A percentile compares a stretch with the other conserved stretches of the same genome.
These are phyloP conservation scores for Malassezia brasiliensis DNA, from an alignment of 1,284 basidiomycete species.

Conservation along the genomic window DNA sequence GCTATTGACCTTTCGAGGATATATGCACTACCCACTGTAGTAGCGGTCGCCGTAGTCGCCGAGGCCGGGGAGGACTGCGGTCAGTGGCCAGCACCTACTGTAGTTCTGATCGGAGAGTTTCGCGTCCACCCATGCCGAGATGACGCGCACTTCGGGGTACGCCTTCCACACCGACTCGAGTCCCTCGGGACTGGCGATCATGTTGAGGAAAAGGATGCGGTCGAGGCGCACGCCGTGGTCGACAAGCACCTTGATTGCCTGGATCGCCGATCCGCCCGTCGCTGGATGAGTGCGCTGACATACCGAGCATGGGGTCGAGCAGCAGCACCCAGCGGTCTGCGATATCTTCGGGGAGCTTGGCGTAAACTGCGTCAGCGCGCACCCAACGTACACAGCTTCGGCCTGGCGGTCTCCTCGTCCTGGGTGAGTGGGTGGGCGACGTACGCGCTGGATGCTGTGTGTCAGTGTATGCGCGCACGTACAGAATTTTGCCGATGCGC, in stretches of 20 bases:
- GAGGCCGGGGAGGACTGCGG: slow-evolving; percentile 34
- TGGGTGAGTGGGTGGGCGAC: background rate
- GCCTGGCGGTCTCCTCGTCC: slow-evolving; percentile 44
- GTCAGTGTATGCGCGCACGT: slow-evolving; percentile 1
- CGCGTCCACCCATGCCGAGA: slow-evolving; percentile 90
- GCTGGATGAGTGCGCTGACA: slow-evolving; percentile 44
- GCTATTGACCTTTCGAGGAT: background rate
- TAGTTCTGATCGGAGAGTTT: slow-evolving; percentile 68
- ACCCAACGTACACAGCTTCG: slow-evolving; percentile 31
- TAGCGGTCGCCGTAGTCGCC: slow-evolving; percentile 45
- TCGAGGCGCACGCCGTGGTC: slow-evolving; percentile 66
- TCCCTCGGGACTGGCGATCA: slow-evolving; percentile 88
- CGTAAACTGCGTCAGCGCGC: slow-evolving; percentile 49
- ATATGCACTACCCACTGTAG: slow-evolving; percentile 27
- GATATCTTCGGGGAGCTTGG: slow-evolving; percentile 86
- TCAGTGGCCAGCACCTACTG: slow-evolving; percentile 18
- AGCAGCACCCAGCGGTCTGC: slow-evolving; percentile 80
- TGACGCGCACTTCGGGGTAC: slow-evolving; percentile 73
- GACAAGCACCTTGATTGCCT: slow-evolving; percentile 86
- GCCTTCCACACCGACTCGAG: slow-evolving; percentile 67
- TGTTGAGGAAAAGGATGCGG: slow-evolving; percentile 90
- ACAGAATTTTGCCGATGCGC: slow-evolving; percentile 51
- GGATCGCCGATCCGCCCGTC: slow-evolving; percentile 93
- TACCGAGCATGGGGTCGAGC: slow-evolving; percentile 86
- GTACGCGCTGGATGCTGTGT: slow-evolving; percentile 22